phyloP scores from a whole-genome alignment of 345 rosid species.

The Moricandia moricandioides region DNA sequence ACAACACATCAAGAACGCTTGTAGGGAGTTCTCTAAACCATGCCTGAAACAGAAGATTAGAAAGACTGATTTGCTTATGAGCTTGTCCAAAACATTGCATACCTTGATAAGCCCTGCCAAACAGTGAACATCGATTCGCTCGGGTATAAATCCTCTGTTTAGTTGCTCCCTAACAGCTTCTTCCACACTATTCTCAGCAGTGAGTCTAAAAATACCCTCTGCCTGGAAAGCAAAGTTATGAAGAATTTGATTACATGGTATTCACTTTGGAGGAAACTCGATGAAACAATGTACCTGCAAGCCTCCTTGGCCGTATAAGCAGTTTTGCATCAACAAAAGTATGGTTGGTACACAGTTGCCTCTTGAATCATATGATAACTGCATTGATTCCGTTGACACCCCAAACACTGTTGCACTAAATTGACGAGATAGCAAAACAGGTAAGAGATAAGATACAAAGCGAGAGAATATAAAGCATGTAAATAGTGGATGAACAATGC shows the following conservation, averaged over 20 bases:
- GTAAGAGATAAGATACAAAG: slow-evolving; percentile 13
- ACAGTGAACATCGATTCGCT: slow-evolving; percentile 77
- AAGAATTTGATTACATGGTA: neutral
- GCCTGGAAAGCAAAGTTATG: neutral
- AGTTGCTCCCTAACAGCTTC: slow-evolving; percentile 83
- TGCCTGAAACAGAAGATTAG: slow-evolving; percentile 50
- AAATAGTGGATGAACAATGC: neutral
- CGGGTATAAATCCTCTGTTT: slow-evolving; percentile 49
- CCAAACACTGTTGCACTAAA: slow-evolving; percentile 89
- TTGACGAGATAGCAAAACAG: slow-evolving; percentile 11
- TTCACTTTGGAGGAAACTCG: slow-evolving; percentile 7
- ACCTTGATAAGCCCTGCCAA: slow-evolving; percentile 75
- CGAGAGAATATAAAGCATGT: neutral
- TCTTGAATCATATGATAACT: slow-evolving; percentile 79
- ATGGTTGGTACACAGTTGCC: slow-evolving; percentile 91
- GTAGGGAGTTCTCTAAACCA: slow-evolving; percentile 98
- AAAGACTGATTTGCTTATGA: too few relatives aligned
- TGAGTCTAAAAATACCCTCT: neutral
- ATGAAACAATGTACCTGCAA: slow-evolving; percentile 51
- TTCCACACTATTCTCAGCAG: slow-evolving; percentile 35
- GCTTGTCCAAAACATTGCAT: neutral
- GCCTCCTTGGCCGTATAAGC: slow-evolving; percentile 78
- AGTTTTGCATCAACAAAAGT: slow-evolving; percentile 84
- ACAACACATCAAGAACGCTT: slow-evolving; percentile 75
- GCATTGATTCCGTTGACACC: slow-evolving; percentile 96